phyloP scores from a whole-genome alignment of 352 stramenopile species.

The Phytopythium vexans region DNA sequence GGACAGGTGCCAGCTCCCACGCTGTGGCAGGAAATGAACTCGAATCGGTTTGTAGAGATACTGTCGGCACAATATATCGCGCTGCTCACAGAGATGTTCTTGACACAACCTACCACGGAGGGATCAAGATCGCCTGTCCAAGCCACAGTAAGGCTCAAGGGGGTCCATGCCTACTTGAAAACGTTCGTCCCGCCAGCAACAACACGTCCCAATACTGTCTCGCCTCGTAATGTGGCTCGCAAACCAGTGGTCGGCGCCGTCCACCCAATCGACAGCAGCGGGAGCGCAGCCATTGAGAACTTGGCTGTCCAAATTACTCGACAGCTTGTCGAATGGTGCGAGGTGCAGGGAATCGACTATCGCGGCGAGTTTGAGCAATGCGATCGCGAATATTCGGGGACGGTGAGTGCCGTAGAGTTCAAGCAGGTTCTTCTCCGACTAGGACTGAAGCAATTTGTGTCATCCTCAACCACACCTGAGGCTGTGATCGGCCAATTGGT shows the following conservation, averaged over 20 bases:
- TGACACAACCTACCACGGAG: background rate
- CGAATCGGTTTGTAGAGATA: constrained; percentile 35
- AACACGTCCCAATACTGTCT: too few relatives aligned
- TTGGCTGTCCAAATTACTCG: constrained; percentile 5
- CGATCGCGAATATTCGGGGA: constrained; percentile 42
- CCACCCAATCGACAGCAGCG: too few relatives aligned
- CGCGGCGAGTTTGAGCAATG: constrained; percentile 45
- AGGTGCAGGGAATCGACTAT: constrained; percentile 41
- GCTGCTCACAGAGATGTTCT: constrained; percentile 44
- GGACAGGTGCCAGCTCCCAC: constrained; percentile 19
- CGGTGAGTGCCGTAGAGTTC: constrained; percentile 41
- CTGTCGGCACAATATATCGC: constrained; percentile 32
- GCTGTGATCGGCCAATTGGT: constrained; percentile 47
- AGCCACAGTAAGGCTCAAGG: constrained; percentile 24
- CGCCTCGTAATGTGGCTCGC: too few relatives aligned
- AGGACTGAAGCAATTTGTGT: constrained; percentile 19
- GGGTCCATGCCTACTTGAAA: constrained; percentile 9
- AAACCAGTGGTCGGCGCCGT: too few relatives aligned
- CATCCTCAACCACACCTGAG: constrained; percentile 19
- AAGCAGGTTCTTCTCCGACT: constrained; percentile 48
- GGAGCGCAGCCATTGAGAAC: too few relatives aligned
- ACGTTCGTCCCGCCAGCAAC: too few relatives aligned
- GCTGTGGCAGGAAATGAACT: constrained; percentile 51
- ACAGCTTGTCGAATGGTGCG: constrained; percentile 29
- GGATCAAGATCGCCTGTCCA: too few relatives aligned